Percentiles rank a stretch among this genome's conserved stretches.
Conservation (phyloP, 192 early-diverging fungal species). For the Mortierella claussenii region DNA sequence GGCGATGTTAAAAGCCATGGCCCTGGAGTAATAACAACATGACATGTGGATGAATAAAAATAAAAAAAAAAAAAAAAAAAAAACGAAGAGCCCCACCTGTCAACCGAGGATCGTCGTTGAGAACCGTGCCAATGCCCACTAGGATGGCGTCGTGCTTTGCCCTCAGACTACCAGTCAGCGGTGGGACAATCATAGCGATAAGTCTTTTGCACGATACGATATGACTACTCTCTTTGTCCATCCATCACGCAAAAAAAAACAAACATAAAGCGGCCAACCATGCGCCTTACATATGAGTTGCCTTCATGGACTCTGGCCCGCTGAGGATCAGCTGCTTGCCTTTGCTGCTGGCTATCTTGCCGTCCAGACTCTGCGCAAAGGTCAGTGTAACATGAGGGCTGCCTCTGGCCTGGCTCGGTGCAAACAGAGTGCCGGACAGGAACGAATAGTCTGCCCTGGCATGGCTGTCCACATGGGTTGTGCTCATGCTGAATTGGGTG, state of each 20-base stretch:
- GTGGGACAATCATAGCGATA: too few relatives aligned
- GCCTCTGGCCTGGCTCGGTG: not conserved
- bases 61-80: not conserved
- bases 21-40: too few relatives aligned
- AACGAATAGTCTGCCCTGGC: slow-evolving; percentile 13
- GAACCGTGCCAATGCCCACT: slow-evolving; percentile 85
- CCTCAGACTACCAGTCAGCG: slow-evolving; percentile 75
- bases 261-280: too few relatives aligned
- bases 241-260: too few relatives aligned
- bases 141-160: slow-evolving; percentile 83
- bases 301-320: slow-evolving; percentile 74
- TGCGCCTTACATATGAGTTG: slow-evolving; percentile 82
- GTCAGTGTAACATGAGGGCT: slow-evolving; percentile 81
- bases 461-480: too few relatives aligned
- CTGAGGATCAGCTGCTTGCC: slow-evolving; percentile 76
- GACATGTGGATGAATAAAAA: not conserved
- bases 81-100: too few relatives aligned
- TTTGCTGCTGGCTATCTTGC: slow-evolving; percentile 70
- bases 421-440: slow-evolving; percentile 20
- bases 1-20: too few relatives aligned
- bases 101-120: slow-evolving; percentile 84
- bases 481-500: too few relatives aligned
- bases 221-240: too few relatives aligned
- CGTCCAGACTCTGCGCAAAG: slow-evolving; percentile 91
- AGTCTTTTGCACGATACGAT: too few relatives aligned